These are phyloP conservation scores for Oryza punctata DNA, from an alignment of 176 grass and related monocot species.

Conservation along the genomic window DNA sequence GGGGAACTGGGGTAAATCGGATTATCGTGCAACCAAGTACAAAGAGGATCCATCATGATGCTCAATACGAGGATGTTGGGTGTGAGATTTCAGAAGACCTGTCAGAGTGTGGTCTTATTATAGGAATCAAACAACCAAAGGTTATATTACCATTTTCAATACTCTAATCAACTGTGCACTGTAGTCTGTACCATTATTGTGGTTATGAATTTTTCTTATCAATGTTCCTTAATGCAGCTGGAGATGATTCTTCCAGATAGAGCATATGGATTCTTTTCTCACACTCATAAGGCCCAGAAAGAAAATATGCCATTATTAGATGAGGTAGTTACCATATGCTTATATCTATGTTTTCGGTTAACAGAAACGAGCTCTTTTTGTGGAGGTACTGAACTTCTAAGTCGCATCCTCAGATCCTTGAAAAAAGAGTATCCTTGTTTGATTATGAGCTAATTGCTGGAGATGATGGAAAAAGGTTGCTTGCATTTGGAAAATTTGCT, in stretches of 20 bases:
- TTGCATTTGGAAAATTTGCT: constrained; percentile 96
- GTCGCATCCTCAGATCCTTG: constrained; percentile 65
- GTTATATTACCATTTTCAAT: constrained; percentile 33
- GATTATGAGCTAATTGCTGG: constrained; percentile 95
- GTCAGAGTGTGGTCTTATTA: constrained; percentile 77
- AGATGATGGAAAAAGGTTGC: constrained; percentile 69
- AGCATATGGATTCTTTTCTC: constrained; percentile 90
- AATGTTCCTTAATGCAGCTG: constrained; percentile 46
- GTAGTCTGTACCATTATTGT: neutral
- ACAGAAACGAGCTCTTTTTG: neutral
- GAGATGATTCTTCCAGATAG: constrained; percentile 88
- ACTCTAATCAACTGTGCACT: neutral
- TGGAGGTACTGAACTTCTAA: neutral
- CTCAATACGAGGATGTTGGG: constrained; percentile 85
- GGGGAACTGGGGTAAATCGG: constrained; percentile 52
- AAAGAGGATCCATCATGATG: constrained; percentile 84
- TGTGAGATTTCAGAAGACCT: constrained; percentile 88
- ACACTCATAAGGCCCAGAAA: constrained; percentile 95
- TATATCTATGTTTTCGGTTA: constrained; percentile 26
- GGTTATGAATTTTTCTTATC: neutral
- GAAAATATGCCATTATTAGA: constrained; percentile 91
- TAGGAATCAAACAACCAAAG: constrained; percentile 98
- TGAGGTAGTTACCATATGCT: constrained; percentile 54
- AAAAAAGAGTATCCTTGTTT: constrained; percentile 80
- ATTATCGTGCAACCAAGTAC: constrained; percentile 95